These are phyloP conservation scores for Recurvomyces mirabilis DNA, from an alignment of 495 filamentous ascomycete species.

Conservation along the genomic window DNA sequence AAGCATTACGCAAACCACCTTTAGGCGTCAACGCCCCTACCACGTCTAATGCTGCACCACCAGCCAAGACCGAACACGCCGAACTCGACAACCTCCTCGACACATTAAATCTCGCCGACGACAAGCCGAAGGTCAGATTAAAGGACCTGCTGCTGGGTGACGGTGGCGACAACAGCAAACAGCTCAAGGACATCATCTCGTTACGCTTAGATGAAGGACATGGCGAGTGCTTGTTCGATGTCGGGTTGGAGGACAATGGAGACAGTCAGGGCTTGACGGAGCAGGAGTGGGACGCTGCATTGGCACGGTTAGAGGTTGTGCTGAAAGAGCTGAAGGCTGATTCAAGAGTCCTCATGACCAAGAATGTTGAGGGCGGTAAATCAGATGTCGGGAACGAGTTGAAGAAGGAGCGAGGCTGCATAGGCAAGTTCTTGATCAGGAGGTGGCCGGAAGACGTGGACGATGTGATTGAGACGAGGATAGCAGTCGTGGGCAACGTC, in stretches of 20 bases:
- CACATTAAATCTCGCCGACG: constrained; percentile 68
- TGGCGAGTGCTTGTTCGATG: constrained; percentile 82
- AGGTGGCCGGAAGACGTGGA: constrained; percentile 62
- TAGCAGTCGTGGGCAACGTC: constrained; percentile 93
- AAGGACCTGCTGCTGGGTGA: constrained; percentile 71
- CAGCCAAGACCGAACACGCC: constrained; percentile 58
- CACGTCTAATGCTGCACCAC: constrained; percentile 24
- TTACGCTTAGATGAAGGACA: constrained; percentile 71
- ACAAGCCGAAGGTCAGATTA: constrained; percentile 53
- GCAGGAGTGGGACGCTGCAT: constrained; percentile 67
- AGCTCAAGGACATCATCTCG: constrained; percentile 50
- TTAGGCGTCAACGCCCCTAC: constrained; percentile 12
- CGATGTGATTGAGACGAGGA: constrained; percentile 87
- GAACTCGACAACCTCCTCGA: constrained; percentile 93
- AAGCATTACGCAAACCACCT: constrained; percentile 47
- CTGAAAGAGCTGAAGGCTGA: constrained; percentile 59
- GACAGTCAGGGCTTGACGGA: constrained; percentile 77
- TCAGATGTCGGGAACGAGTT: constrained; percentile 48
- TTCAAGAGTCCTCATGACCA: constrained; percentile 69
- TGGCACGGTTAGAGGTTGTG: constrained; percentile 53
- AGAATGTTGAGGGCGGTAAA: constrained; percentile 71
- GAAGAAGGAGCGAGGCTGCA: constrained; percentile 57
- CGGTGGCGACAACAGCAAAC: constrained; percentile 46
- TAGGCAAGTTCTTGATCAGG: constrained; percentile 76
- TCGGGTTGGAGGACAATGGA: constrained; percentile 84